Conservation (phyloP, 2,329 filamentous ascomycete genomes). For the Colletotrichum sp. region DNA sequence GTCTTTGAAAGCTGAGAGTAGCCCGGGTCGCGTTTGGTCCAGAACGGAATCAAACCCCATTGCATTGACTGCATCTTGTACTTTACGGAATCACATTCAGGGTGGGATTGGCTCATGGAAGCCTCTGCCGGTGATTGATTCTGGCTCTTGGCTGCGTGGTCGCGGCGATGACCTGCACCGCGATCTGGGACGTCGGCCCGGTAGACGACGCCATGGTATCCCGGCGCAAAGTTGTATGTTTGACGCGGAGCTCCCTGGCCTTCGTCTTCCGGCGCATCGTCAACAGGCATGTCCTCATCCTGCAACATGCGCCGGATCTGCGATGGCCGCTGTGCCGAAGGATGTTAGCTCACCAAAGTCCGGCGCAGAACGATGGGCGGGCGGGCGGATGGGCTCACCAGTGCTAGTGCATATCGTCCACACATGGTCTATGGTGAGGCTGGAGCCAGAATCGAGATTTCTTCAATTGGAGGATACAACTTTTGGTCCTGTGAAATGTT, state of each 20-base stretch:
- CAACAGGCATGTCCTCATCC: constrained; percentile 74
- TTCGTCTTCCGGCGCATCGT: constrained; percentile 75
- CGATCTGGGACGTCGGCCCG: constrained; percentile 72
- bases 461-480: background rate
- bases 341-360: background rate
- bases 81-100: constrained; percentile 39
- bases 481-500: background rate
- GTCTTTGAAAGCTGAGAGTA: constrained; percentile 82
- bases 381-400: constrained; percentile 32
- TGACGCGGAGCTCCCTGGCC: constrained; percentile 65
- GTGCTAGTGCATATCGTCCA: constrained; percentile 39
- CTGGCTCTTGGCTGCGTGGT: constrained; percentile 19
- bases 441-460: background rate
- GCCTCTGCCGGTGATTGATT: background rate
- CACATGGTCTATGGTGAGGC: constrained; percentile 32
- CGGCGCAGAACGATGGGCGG: background rate
- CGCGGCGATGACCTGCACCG: constrained; percentile 50
- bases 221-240: constrained; percentile 92
- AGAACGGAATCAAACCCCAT: constrained; percentile 94
- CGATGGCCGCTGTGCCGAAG: constrained; percentile 66
- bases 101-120: constrained; percentile 26
- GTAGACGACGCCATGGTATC: constrained; percentile 85
- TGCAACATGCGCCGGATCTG: constrained; percentile 77
- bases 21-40: constrained; percentile 85
- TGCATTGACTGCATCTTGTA: constrained; percentile 94